These are phyloP conservation scores for Trametes hirsuta DNA, from an alignment of 1,284 basidiomycete species.

Conservation along the genomic window DNA sequence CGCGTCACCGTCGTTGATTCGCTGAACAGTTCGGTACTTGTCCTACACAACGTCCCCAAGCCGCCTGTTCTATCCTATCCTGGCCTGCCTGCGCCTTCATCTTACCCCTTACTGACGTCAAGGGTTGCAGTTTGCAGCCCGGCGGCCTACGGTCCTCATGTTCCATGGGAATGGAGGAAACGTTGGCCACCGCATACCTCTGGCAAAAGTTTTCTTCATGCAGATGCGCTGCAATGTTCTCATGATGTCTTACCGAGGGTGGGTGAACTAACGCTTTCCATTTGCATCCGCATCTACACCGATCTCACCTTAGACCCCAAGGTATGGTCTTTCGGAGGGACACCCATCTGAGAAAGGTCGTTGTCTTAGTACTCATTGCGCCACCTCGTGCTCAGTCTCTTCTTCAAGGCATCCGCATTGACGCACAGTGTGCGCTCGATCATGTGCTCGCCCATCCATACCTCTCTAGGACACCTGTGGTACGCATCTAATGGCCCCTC, in stretches of 20 bases:
- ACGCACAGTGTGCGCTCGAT: conserved; percentile 82
- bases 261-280: conserved; percentile 25
- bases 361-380: conserved; percentile 24
- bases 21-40: conserved; percentile 7
- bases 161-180: conserved; percentile 92
- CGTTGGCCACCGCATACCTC: conserved; percentile 85
- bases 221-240: conserved; percentile 88
- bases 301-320: conserved; percentile 29
- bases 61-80: not conserved
- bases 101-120: conserved; percentile 9
- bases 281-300: not conserved
- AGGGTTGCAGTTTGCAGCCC: conserved; percentile 53
- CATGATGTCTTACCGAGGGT: conserved; percentile 89
- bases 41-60: conserved; percentile 18
- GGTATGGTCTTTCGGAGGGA: conserved; percentile 85
- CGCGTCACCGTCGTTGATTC: not conserved
- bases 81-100: not conserved
- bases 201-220: conserved; percentile 85
- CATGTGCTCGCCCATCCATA: conserved; percentile 72
- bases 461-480: conserved; percentile 70
- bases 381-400: conserved; percentile 5
- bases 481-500: conserved; percentile 37
- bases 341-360: conserved; percentile 81
- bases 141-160: conserved; percentile 84
- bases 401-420: conserved; percentile 69